Conservation (phyloP, 192 early-diverging fungal genomes). For the Gigaspora rosea region DNA sequence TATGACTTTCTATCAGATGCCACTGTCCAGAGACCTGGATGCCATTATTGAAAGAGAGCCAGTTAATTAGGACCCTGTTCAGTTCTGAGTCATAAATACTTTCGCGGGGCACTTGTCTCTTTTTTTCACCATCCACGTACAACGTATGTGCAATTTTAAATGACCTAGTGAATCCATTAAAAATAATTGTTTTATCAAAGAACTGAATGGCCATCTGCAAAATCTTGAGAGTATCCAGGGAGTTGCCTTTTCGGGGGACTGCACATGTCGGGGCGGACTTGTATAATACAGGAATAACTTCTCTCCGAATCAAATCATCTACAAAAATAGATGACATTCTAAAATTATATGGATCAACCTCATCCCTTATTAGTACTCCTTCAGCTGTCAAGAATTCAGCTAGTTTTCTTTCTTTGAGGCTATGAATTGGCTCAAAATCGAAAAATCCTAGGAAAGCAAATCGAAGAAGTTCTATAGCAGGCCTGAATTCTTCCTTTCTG, state of each 20-base stretch:
- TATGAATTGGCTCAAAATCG: too few species aligned
- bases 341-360: not conserved
- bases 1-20: constrained; percentile 32
- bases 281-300: constrained; percentile 17
- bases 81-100: constrained; percentile 37
- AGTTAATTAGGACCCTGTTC: constrained; percentile 33
- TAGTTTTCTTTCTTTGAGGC: too few species aligned
- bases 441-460: constrained; percentile 21
- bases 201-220: constrained; percentile 28
- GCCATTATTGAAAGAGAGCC: constrained; percentile 11
- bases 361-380: constrained; percentile 8
- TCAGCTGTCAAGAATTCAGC: not conserved
- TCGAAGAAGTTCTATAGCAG: constrained; percentile 31
- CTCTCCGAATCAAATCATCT: constrained; percentile 14
- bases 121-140: constrained; percentile 10
- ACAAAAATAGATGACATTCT: constrained; percentile 23
- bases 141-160: constrained; percentile 30
- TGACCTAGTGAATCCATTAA: constrained; percentile 7
- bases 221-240: constrained; percentile 34
- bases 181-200: constrained; percentile 36
- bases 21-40: constrained; percentile 33
- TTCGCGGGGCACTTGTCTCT: constrained; percentile 33
- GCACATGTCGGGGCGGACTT: not conserved
- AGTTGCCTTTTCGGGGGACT: constrained; percentile 17
- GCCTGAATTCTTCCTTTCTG: constrained; percentile 10